These are phyloP conservation scores for Pinus tabuliformis DNA, from an alignment of 75 land plant species.

Conservation along the genomic window DNA sequence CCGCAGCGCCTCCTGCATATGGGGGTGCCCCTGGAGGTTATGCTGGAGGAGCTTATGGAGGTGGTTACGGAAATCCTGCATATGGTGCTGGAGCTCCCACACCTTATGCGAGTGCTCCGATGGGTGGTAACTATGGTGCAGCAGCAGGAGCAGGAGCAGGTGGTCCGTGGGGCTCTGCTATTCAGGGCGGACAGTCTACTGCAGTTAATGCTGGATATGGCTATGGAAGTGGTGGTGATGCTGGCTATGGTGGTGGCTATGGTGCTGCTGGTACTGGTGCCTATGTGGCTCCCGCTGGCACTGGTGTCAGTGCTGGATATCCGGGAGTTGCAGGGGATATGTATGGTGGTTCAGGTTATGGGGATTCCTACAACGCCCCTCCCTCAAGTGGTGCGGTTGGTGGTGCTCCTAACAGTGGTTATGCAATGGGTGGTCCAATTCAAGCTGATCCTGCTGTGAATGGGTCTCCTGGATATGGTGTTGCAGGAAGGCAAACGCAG, in stretches of 20 bases:
- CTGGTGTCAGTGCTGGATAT: slow-evolving; percentile 23
- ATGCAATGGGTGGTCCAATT: background rate
- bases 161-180: slow-evolving; percentile 16
- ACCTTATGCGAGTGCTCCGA: slow-evolving; percentile 4
- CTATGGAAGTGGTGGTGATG: slow-evolving; percentile 50
- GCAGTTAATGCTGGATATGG: slow-evolving; percentile 59
- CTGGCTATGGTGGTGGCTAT: slow-evolving; percentile 52
- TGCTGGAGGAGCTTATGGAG: slow-evolving; percentile 10
- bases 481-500: slow-evolving; percentile 43
- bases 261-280: slow-evolving; percentile 67
- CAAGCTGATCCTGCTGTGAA: background rate
- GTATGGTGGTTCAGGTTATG: slow-evolving; percentile 52
- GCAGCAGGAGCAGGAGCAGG: slow-evolving; percentile 2
- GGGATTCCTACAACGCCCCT: background rate
- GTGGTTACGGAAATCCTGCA: background rate
- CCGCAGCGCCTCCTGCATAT: slow-evolving; percentile 3
- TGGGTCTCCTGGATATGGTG: slow-evolving; percentile 31
- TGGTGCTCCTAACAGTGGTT: slow-evolving; percentile 17
- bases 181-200: slow-evolving; percentile 43
- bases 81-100: slow-evolving; percentile 7
- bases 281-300: slow-evolving; percentile 11
- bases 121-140: slow-evolving; percentile 10
- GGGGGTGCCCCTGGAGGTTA: slow-evolving; percentile 2
- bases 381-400: background rate
- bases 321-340: slow-evolving; percentile 60